Evolutionary conservation across 2,329 filamentous ascomycete genomes (phyloP), one percentile per base, ranked within the genome.

Genomic region (Talaromyces sp.): DNA sequence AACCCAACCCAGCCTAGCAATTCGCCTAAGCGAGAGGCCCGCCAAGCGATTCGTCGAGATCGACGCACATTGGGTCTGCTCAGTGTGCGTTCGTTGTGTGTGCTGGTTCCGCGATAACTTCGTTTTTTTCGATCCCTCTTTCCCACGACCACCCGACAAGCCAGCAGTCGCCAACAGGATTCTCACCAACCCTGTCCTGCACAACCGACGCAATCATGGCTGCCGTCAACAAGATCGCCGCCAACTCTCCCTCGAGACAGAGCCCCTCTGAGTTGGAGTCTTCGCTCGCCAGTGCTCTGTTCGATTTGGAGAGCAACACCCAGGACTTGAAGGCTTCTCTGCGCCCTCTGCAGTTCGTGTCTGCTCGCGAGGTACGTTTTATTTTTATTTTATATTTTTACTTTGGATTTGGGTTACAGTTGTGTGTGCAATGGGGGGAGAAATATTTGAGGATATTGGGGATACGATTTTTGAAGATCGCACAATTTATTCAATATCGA

Each of bases 271-370:
- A 99, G 89, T 89, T 98, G 74, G 95, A 99, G 91, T 88, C 86
- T 82, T 91, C 84, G 86, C 96, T 99, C 80, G 95, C 95, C 80
- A 90, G 89, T 83, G 95, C 95, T 84, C 91, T 99, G 71, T 96
- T 90, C 86, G 95, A 99, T 78, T 91, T 99, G 83, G 95, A 99
- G 92, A 93, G 88, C 85, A 97, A 97, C 89, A 96, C 95, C 78
- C 85, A 92, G 80, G 95, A 99, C 84, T 91, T 99, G 84, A 96
- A 93, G 90, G 87, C 87, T 77, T 90, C 92, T 73, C 90, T 99
- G 79, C 90, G 95, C 78, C 95, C 95, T 81, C 89, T 99, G 83
- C 95, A 99, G 88, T 93, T 99, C 83, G 91, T 96, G 81, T 96
- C 91, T 84, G 95, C 95, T 80, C 92, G 93, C 82, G 95, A 99